phyloP scores from a whole-genome alignment of 2,329 filamentous ascomycete genomes.

The Fusarium equiseti region DNA sequence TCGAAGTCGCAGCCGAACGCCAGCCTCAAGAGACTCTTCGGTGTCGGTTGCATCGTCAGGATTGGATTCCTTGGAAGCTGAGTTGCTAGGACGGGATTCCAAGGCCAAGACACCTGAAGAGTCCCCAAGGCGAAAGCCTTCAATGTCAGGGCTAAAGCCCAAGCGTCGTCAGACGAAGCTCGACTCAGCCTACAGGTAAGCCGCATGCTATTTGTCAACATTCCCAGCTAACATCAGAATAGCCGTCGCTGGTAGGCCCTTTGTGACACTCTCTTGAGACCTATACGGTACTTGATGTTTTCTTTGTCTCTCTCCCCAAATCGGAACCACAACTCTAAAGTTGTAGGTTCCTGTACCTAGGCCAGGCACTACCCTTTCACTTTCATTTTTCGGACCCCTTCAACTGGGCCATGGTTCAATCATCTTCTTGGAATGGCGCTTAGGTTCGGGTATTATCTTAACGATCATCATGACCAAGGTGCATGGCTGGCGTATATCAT shows the following conservation, averaged over 20 bases:
- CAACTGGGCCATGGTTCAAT: constrained; percentile 18
- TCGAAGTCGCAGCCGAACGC: constrained; percentile 38
- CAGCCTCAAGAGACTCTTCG: constrained; percentile 49
- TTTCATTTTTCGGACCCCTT: constrained; percentile 4
- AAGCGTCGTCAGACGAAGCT: constrained; percentile 52
- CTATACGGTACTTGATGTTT: constrained; percentile 31
- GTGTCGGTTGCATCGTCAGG: constrained; percentile 53
- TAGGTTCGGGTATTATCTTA: constrained; percentile 37
- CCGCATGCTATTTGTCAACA: neutral
- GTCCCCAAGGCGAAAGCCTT: constrained; percentile 36
- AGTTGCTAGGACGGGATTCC: constrained; percentile 52
- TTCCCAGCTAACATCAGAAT: constrained; percentile 26
- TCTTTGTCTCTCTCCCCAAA: constrained; percentile 20
- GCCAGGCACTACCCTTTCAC: constrained; percentile 38
- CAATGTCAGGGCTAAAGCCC: constrained; percentile 41
- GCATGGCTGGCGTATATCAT: constrained; percentile 50
- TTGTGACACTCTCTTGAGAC: constrained; percentile 1
- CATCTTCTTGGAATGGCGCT: constrained; percentile 41
- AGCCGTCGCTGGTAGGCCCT: constrained; percentile 55
- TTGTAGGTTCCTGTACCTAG: constrained; percentile 34
- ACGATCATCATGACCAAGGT: constrained; percentile 49
- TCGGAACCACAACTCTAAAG: constrained; percentile 14
- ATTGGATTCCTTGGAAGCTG: constrained; percentile 55
- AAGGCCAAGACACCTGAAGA: constrained; percentile 50
- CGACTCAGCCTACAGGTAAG: constrained; percentile 56